Evolutionary conservation across 352 stramenopile genomes (phyloP).

Genomic region (Phytophthora idaei): DNA sequence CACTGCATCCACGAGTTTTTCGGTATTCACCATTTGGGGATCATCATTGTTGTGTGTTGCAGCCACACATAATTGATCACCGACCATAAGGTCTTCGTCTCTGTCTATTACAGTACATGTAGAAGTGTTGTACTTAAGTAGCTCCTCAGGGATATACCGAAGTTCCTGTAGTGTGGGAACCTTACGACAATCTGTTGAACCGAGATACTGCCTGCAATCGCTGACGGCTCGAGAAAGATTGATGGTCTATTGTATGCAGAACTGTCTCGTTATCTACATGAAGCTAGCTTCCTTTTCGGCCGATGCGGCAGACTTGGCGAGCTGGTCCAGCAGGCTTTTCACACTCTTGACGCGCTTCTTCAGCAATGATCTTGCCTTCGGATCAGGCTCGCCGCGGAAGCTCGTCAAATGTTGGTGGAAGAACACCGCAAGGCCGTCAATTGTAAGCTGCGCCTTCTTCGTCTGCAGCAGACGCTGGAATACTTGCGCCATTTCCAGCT

Average conservation of each 20-base stretch:
- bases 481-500: constrained; percentile 68
- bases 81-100: neutral
- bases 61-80: neutral
- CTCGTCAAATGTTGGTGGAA: constrained; percentile 79
- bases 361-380: constrained; percentile 43
- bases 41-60: neutral
- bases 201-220: neutral
- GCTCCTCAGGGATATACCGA: no score
- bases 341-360: constrained; percentile 72
- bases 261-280: constrained; percentile 39
- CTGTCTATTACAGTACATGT: no score
- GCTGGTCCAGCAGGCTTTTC: constrained; percentile 69
- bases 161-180: no score
- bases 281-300: constrained; percentile 56
- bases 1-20: neutral
- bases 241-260: constrained; percentile 24
- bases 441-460: constrained; percentile 80
- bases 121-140: no score
- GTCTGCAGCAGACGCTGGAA: constrained; percentile 81
- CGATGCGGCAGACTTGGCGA: constrained; percentile 60
- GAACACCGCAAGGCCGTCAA: constrained; percentile 81
- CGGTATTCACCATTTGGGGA: neutral
- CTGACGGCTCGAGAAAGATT: neutral
- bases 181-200: no score
- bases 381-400: constrained; percentile 58